These are phyloP conservation scores for Raphanus hybrid DNA, from an alignment of 441 rosid species.

Conservation along the genomic window DNA sequence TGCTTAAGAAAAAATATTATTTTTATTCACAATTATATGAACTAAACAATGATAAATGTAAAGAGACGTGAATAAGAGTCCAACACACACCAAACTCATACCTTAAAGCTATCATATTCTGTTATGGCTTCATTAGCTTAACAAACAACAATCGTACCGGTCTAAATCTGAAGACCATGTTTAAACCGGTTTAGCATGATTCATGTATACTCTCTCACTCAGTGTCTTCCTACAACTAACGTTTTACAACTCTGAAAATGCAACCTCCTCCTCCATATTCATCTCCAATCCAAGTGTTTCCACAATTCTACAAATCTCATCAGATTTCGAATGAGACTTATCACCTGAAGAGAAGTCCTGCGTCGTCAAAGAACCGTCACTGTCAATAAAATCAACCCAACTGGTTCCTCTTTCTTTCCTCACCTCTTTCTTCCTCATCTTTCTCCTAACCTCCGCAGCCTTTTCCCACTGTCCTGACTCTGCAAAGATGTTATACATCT, in stretches of 20 bases:
- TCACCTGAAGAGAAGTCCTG: conserved; percentile 86
- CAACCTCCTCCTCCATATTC: background rate
- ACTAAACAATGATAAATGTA: conserved; percentile 20
- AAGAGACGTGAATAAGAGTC: conserved; percentile 37
- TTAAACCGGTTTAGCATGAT: conserved; percentile 2
- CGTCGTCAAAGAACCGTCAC: conserved; percentile 49
- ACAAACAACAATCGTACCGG: background rate
- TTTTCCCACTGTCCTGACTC: conserved; percentile 81
- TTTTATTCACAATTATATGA: background rate
- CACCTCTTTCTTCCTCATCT: conserved; percentile 77
- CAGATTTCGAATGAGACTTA: conserved; percentile 58
- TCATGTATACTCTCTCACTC: background rate
- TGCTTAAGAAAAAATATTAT: background rate
- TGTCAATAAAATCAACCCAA: conserved; percentile 74
- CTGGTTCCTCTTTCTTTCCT: conserved; percentile 84
- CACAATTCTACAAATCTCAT: conserved; percentile 61
- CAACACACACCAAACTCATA: conserved; percentile 37
- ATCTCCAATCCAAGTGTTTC: conserved; percentile 49
- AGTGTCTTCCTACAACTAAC: background rate
- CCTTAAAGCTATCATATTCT: conserved; percentile 43
- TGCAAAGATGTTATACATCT: conserved; percentile 88
- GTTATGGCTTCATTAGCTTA: conserved; percentile 28
- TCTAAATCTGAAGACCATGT: conserved; percentile 19
- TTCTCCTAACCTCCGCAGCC: conserved; percentile 62
- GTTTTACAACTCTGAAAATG: background rate